Base-by-base conservation (phyloP, 345 rosid species). In the Corymbia maculata region DNA sequence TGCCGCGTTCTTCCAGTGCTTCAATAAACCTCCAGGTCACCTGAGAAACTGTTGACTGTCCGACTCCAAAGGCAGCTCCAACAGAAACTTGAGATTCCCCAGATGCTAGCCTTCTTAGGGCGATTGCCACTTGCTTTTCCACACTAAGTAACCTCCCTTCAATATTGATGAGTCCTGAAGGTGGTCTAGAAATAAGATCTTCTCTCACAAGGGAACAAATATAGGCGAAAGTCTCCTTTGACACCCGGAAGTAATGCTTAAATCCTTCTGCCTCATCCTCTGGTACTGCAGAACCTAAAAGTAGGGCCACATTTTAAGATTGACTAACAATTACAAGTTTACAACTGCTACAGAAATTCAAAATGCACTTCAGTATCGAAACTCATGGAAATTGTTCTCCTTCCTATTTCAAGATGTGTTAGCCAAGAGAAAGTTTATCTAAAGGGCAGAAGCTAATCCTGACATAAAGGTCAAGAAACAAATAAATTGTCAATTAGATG, bases 21-120 rank as follows among this genome's bases (percentile, higher is more conserved):
- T 97, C 98, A 68, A 97, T 96, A 91, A 97, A 97, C 89, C 99
- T 94, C 99, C 99, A 97, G 13, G 99, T 97, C 86, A 97, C 99
- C 91, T 97, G 99, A 85, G 99, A 98, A 70, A 98, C 99, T 0
- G 99, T 98, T 49, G 99, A 98, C 80, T 97, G 99, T 85, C 99
- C 99, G 52, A 97, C 98, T 64, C 99, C 96, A 75, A 97, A 96
- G 87, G 99, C 93, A 51, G 95, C 96, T 32, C 98, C 99, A 7
- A 97, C 98, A 0, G 98, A 97, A 88, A 97, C 99, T 89, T 97
- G 99, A 88, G 99, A 97, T 79, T 97, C 98, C 22, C 99, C 99
- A 6, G 99, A 97, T 8, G 99, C 99, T 87, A 97, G 88, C 91
- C 98, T 93, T 92, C 99, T 91, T 0, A 96, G 89, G 84, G 99